Conservation (phyloP, 768 basidiomycete species). For the Trametes sanguinea region DNA sequence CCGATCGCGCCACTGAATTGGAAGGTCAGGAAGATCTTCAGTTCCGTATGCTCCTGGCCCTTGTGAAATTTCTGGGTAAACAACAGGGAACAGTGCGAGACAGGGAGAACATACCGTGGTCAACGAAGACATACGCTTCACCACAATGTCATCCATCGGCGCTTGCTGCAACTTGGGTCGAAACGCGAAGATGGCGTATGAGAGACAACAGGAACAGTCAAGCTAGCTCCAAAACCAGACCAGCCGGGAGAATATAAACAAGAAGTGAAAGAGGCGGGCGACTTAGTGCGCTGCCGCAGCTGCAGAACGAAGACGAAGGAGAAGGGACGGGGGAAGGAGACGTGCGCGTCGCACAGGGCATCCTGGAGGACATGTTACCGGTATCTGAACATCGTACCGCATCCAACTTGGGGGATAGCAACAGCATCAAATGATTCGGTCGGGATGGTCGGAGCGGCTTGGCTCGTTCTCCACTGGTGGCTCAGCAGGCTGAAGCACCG, state of each 20-base stretch:
- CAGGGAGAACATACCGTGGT: background rate
- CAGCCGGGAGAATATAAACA: slow-evolving; percentile 12
- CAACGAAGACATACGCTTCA: slow-evolving; percentile 3
- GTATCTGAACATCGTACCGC: background rate
- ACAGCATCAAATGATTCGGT: slow-evolving; percentile 20
- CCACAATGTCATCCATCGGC: background rate
- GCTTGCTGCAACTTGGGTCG: background rate
- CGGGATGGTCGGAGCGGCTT: background rate
- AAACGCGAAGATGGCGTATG: background rate
- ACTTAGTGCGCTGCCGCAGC: slow-evolving; percentile 15
- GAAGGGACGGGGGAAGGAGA: background rate
- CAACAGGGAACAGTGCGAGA: background rate
- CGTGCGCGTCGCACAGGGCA: background rate
- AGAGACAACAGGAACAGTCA: background rate
- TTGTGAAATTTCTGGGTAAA: background rate
- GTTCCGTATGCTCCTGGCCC: slow-evolving; percentile 16
- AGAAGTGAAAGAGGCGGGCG: background rate
- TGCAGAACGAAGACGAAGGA: background rate
- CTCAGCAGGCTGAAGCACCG: slow-evolving; percentile 3
- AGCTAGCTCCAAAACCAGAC: slow-evolving; percentile 24
- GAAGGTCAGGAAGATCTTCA: slow-evolving; percentile 18
- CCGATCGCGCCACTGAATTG: slow-evolving; percentile 13
- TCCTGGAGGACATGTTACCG: background rate
- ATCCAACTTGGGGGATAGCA: slow-evolving; percentile 1
- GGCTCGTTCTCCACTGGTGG: slow-evolving; percentile 7